phyloP scores from a whole-genome alignment of 1,284 basidiomycete genomes.

The Somion occarium region DNA sequence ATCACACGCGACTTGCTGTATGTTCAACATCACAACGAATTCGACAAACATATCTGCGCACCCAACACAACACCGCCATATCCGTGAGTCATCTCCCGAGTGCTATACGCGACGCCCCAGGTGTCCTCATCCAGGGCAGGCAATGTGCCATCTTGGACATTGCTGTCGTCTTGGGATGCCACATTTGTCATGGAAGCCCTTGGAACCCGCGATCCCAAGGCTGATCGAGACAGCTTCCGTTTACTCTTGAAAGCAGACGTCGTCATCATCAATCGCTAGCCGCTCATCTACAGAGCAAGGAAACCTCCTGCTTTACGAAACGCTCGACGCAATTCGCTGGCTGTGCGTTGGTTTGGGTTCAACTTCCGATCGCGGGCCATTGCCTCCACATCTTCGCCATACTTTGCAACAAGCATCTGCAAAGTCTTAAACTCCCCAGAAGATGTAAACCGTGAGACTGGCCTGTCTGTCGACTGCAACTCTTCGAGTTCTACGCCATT shows the following conservation, averaged over 20 bases:
- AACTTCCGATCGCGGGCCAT: constrained; percentile 81
- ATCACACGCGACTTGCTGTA: too few species aligned
- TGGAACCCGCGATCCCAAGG: background rate
- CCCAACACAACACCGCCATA: background rate
- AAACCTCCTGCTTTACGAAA: constrained; percentile 47
- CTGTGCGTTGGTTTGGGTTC: constrained; percentile 86
- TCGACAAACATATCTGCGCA: background rate
- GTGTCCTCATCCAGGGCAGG: background rate
- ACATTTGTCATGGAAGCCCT: background rate
- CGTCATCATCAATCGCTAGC: background rate
- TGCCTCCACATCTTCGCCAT: constrained; percentile 68
- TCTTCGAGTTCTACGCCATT: constrained; percentile 27
- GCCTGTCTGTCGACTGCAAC: constrained; percentile 34
- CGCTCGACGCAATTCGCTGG: constrained; percentile 71
- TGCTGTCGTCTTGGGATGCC: background rate
- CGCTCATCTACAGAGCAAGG: constrained; percentile 13
- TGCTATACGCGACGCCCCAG: background rate
- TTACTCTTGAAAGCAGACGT: background rate
- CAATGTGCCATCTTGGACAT: background rate
- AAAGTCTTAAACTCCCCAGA: constrained; percentile 70
- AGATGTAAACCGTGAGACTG: constrained; percentile 63
- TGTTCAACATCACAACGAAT: too few species aligned
- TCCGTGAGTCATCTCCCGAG: background rate
- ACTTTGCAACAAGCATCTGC: constrained; percentile 57
- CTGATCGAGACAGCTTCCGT: background rate